Evolutionary conservation across 305 asterid genomes (phyloP), one percentile per base, ranked within the genome.

Genomic region (Fraxinus paxiana): DNA sequence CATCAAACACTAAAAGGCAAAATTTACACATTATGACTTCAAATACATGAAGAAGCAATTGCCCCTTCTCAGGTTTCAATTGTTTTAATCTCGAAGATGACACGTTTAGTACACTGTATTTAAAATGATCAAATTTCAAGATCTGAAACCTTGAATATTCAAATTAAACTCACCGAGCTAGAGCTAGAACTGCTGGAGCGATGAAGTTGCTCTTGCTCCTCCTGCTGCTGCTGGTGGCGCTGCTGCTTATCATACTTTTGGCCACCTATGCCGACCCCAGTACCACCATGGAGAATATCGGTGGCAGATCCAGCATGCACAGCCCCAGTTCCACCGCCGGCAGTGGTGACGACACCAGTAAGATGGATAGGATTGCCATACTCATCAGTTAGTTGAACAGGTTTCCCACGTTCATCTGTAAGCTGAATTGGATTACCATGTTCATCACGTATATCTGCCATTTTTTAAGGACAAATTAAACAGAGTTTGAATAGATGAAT

Each of bases 381-480:
- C 85, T 93, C 98, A 28, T 93, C 98, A 0, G 87, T 91, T 4
- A 95, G 92, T 80, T 87, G 79, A 5, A 95, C 98, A 1, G 97
- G 98, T 26, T 90, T 88, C 0, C 98, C 97, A 22, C 71, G 51
- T 86, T 92, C 81, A 80, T 93, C 98, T 0, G 97, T 84, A 26
- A 93, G 88, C 89, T 92, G 97, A 85, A 93, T 86, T 54, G 95
- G 98, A 71, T 93, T 93, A 12, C 93, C 97, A 41, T 84, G 87
- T 84, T 95, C 94, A 76, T 95, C 98, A 8, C 96, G 89, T 70
- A 94, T 34, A 78, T 94, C 96, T 34, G 97, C 92, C 97, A 92
- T 92, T 70, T 33, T 1, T 56, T 1, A 1, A 70, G 18, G 33
- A 38, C 3, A 13, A 0, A 37, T 37, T 37, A 37, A 13, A 71